These are phyloP conservation scores for Hydnomerulius pinastri DNA, from an alignment of 768 basidiomycete genomes.

Conservation along the genomic window DNA sequence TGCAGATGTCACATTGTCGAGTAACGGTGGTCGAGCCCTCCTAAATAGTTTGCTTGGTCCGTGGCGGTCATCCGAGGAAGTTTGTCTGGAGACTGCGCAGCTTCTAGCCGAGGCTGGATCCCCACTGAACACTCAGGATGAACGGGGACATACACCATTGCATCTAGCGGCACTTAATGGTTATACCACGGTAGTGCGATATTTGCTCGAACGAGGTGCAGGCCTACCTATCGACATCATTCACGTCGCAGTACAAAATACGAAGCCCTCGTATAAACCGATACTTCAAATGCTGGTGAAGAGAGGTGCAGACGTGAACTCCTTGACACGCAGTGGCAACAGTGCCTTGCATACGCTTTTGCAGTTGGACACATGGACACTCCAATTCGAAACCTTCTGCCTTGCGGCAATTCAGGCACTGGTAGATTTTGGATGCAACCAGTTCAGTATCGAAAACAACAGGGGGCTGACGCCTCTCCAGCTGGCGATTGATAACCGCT, in stretches of 20 bases:
- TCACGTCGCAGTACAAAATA: neutral
- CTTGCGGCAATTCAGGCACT: neutral
- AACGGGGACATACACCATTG: neutral
- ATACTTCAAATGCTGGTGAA: neutral
- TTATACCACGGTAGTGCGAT: neutral
- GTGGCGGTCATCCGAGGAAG: neutral
- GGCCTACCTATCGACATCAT: neutral
- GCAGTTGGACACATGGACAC: neutral
- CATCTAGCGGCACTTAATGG: neutral
- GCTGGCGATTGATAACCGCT: neutral
- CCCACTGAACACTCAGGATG: neutral
- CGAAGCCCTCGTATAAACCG: neutral
- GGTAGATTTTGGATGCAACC: neutral
- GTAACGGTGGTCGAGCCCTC: neutral
- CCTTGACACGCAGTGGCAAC: neutral
- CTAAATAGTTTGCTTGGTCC: neutral
- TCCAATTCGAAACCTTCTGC: neutral
- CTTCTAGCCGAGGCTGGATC: neutral
- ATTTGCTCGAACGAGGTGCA: neutral
- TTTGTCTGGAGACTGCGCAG: neutral
- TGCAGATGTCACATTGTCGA: neutral
- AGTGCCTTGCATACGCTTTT: neutral
- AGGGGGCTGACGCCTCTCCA: neutral
- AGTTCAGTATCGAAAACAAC: no score
- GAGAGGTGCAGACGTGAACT: neutral